Percentiles rank a stretch among this genome's conserved stretches.
Conservation (phyloP, 2,329 filamentous ascomycete genomes). For the Colletotrichum plurivorum region DNA sequence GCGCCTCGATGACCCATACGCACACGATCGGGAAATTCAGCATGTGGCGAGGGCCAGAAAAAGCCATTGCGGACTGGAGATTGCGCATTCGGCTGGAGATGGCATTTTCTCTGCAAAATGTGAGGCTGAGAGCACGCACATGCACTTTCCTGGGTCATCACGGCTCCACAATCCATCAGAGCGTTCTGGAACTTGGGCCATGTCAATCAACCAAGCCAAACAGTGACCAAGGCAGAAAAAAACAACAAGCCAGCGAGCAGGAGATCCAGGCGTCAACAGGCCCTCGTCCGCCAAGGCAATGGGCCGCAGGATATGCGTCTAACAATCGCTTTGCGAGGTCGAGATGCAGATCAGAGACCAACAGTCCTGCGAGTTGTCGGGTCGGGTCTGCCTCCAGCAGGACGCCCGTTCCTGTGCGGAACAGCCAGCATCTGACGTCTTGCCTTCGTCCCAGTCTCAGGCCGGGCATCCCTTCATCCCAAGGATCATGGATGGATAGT, state of each 20-base stretch:
- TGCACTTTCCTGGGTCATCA: constrained; percentile 13
- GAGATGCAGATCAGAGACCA: constrained; percentile 19
- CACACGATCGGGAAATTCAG: constrained; percentile 15
- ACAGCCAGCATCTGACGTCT: constrained; percentile 3
- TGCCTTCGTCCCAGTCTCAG: neutral
- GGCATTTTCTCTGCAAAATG: constrained; percentile 26
- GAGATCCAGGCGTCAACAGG: constrained; percentile 3
- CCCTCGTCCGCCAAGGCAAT: constrained; percentile 12
- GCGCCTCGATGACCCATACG: constrained; percentile 12
- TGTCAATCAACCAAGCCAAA: constrained; percentile 17
- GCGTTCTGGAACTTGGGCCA: constrained; percentile 37
- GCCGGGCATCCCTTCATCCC: neutral
- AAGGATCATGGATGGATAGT: constrained; percentile 17
- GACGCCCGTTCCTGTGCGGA: neutral
- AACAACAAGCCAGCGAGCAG: neutral
- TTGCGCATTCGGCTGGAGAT: constrained; percentile 35
- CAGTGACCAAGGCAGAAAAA: constrained; percentile 3
- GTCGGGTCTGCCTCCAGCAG: neutral
- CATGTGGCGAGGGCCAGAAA: constrained; percentile 22
- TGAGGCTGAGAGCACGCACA: constrained; percentile 32
- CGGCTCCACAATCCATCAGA: constrained; percentile 35
- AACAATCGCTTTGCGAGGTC: constrained; percentile 9
- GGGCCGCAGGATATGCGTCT: constrained; percentile 5
- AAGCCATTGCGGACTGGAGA: constrained; percentile 29
- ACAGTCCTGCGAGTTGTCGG: neutral